Conservation (phyloP, 2,329 filamentous ascomycete species). For the Pseudogymnoascus sp. region DNA sequence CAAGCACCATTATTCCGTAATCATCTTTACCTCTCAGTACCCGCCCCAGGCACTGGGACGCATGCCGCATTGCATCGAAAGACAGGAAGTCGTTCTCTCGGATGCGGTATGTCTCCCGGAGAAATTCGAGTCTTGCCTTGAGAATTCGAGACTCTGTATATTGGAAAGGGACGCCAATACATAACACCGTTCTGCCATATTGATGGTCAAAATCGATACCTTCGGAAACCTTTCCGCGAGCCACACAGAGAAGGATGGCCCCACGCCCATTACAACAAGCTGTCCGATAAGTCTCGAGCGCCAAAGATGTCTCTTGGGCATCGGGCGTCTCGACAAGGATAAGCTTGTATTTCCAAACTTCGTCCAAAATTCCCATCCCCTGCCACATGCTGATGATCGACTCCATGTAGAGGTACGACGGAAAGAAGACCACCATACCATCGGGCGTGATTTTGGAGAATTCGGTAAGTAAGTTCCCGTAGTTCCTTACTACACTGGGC, state of each 20-base stretch:
- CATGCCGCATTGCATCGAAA: conserved; percentile 99
- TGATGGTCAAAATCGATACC: conserved; percentile 99
- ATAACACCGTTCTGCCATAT: conserved; percentile 90
- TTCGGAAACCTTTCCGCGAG: conserved; percentile 92
- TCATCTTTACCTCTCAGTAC: conserved; percentile 95
- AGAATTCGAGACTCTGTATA: conserved; percentile 97
- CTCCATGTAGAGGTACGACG: conserved; percentile 98
- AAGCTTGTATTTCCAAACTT: conserved; percentile 98
- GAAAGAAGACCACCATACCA: conserved; percentile 98
- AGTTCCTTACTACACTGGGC: conserved; percentile 93
- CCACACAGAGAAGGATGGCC: conserved; percentile 87
- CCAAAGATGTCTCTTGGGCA: conserved; percentile 91
- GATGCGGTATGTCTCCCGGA: conserved; percentile 96
- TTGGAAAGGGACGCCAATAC: conserved; percentile 95
- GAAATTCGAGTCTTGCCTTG: conserved; percentile 88
- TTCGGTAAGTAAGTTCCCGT: conserved; percentile 85
- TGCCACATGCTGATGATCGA: conserved; percentile 99
- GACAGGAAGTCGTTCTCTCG: conserved; percentile 95
- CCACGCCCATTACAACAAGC: conserved; percentile 96
- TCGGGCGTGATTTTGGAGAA: conserved; percentile 95
- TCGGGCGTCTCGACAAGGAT: conserved; percentile 97
- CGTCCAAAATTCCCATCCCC: conserved; percentile 93
- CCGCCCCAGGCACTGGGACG: conserved; percentile 89
- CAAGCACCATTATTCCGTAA: conserved; percentile 99
- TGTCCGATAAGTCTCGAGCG: conserved; percentile 91